Evolutionary conservation across 345 rosid genomes (phyloP).

Genomic region (Eutrema heterophyllum): DNA sequence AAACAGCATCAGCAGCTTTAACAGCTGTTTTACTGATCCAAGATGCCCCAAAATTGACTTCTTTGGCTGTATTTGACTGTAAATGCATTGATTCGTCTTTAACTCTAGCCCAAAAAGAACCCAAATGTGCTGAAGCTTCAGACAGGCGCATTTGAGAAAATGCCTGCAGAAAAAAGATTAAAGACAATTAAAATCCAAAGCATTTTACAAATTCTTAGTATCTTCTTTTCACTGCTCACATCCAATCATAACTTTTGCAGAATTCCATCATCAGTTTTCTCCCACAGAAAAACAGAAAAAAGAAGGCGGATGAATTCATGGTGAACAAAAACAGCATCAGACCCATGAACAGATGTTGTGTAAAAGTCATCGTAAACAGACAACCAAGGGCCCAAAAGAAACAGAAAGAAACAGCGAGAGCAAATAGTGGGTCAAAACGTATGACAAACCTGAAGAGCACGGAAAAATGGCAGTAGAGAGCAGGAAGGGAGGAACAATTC

Average conservation of each 20-base stretch:
- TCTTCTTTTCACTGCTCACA: constrained; percentile 2
- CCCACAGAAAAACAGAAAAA: background rate
- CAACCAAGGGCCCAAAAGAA: background rate
- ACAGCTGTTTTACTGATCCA: constrained; percentile 91
- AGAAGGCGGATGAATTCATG: background rate
- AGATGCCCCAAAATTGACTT: constrained; percentile 54
- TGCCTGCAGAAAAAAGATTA: constrained; percentile 49
- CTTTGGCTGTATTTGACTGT: constrained; percentile 57
- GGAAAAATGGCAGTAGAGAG: constrained; percentile 80
- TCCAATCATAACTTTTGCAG: background rate
- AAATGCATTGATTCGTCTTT: constrained; percentile 65
- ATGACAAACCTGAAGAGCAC: constrained; percentile 91
- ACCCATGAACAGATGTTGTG: background rate
- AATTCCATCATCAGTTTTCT: constrained; percentile 5
- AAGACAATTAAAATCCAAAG: background rate
- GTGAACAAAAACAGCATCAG: background rate
- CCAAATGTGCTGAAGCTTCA: constrained; percentile 96
- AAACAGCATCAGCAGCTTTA: constrained; percentile 86
- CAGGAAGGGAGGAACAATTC: constrained; percentile 98
- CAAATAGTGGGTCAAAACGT: constrained; percentile 8
- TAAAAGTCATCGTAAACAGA: background rate
- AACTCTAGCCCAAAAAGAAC: constrained; percentile 85
- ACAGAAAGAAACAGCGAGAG: background rate
- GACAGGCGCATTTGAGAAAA: constrained; percentile 95
- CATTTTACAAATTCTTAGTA: constrained; percentile 4